Evolutionary conservation across 768 basidiomycete species (phyloP).

Genomic region (Tulasnella sp.): DNA sequence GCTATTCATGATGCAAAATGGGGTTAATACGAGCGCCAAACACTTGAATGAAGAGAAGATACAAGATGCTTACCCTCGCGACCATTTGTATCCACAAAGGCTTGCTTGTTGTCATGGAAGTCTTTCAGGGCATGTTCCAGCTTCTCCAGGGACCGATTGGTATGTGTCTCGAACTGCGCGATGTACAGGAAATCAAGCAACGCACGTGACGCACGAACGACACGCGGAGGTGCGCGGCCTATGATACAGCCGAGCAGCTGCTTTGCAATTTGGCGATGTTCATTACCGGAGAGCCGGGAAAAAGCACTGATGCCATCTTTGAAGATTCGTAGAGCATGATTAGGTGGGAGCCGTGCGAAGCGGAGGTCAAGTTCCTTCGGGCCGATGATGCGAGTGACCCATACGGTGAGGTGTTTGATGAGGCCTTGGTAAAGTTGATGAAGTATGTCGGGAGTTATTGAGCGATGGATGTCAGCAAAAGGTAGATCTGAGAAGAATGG

Average conservation of each 20-base stretch:
- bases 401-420: constrained; percentile 32
- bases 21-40: too few species aligned
- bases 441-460: background rate
- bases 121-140: background rate
- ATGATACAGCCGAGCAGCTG: constrained; percentile 25
- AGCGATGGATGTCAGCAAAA: background rate
- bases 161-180: background rate
- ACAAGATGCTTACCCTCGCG: constrained; percentile 13
- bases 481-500: background rate
- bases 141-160: background rate
- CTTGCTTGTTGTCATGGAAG: background rate
- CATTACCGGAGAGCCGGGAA: background rate
- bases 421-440: background rate
- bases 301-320: background rate
- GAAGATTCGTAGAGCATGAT: background rate
- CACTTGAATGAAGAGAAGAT: too few species aligned
- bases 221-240: background rate
- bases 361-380: background rate
- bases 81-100: background rate
- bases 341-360: background rate
- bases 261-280: background rate
- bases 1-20: too few species aligned
- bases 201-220: background rate
- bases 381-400: background rate
- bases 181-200: background rate